Evolutionary conservation across 2,329 filamentous ascomycete genomes (phyloP).

Genomic region (Davidsoniella eucalypti): DNA sequence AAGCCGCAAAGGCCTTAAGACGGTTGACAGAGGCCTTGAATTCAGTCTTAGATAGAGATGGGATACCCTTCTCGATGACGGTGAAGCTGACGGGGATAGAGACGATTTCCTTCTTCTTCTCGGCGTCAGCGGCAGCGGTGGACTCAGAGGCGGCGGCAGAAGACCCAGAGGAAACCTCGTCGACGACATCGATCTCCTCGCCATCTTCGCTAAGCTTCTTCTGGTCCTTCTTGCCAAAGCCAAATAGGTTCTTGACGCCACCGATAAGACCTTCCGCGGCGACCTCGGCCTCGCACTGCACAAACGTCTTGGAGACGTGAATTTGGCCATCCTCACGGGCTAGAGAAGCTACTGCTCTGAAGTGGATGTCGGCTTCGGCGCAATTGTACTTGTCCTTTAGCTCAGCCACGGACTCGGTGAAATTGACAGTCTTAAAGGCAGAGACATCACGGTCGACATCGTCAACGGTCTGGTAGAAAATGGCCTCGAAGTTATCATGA

Average conservation of each 20-base stretch:
- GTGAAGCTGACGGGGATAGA: conserved; percentile 34
- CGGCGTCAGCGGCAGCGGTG: conserved; percentile 31
- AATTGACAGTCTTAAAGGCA: conserved; percentile 60
- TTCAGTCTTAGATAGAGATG: conserved; percentile 32
- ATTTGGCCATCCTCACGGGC: conserved; percentile 61
- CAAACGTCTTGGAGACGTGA: conserved; percentile 55
- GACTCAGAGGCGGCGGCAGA: conserved; percentile 22
- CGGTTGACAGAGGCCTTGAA: conserved; percentile 44
- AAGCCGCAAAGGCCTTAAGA: conserved; percentile 69
- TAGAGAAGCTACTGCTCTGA: conserved; percentile 63
- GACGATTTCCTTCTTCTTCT: conserved; percentile 44
- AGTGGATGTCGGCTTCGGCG: conserved; percentile 56
- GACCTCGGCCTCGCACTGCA: conserved; percentile 71
- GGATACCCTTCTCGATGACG: conserved; percentile 33
- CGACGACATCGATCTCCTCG: conserved; percentile 26
- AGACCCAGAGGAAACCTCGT: conserved; percentile 18
- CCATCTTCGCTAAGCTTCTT: conserved; percentile 54
- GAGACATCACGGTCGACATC: conserved; percentile 44
- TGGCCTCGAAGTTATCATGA: conserved; percentile 62
- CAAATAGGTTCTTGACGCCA: conserved; percentile 90
- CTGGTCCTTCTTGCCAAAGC: conserved; percentile 79
- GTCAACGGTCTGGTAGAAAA: conserved; percentile 58
- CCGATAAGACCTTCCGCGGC: conserved; percentile 66
- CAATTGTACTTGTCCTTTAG: conserved; percentile 70
- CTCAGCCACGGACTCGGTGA: conserved; percentile 66